Base-by-base conservation (phyloP, 768 basidiomycete genomes). In the Sarcomyxa edulis region DNA sequence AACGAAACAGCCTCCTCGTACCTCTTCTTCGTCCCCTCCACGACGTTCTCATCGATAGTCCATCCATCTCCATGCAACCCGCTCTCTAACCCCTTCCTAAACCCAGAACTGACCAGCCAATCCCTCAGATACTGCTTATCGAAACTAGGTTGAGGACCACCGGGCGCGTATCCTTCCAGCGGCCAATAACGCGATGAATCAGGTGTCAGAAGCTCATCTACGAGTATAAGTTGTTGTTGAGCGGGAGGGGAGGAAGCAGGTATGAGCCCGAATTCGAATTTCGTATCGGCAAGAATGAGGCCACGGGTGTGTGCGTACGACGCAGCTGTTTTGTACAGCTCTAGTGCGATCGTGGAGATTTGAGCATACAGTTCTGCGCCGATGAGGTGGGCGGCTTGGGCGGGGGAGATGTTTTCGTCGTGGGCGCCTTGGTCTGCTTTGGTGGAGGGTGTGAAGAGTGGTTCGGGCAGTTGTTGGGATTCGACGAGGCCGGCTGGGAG, bases 151-250 rank as follows among this genome's bases (percentile, higher is more conserved):
- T 96, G 95, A 0, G 80, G 54, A 24, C 73, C 67, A 4, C 94
- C 96, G 3, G 79, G 69, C 21, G 63, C 60, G 61, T 96, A 97
- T 3, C 66, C 72, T 4, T 66, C 71, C 5, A 81, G 66, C 1
- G 93, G 89, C 96, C 96, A 98, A 66, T 97, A 99, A 22, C 95
- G 77, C 12, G 92, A 96, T 9, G 93, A 97, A 59, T 99, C 96
- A 14, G 95, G 94, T 0, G 96, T 98, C 37, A 99, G 75, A n/a
- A 88, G 76, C 56, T 99, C 96, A 60, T 99, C 96, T 48, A 98
- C 83, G 33, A 98, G 75, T 45, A 95, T 87, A 16, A 97, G 68
- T 18, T 76, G 60, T 43, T 59, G 68, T 49, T 56, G 56, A 5
- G 49, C 26, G 40, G 53, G 40, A 31, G 51, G 40, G 7, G 52